Evolutionary conservation across 2,329 filamentous ascomycete genomes (phyloP).

Genomic region (Fusarium solani-melongenae): DNA sequence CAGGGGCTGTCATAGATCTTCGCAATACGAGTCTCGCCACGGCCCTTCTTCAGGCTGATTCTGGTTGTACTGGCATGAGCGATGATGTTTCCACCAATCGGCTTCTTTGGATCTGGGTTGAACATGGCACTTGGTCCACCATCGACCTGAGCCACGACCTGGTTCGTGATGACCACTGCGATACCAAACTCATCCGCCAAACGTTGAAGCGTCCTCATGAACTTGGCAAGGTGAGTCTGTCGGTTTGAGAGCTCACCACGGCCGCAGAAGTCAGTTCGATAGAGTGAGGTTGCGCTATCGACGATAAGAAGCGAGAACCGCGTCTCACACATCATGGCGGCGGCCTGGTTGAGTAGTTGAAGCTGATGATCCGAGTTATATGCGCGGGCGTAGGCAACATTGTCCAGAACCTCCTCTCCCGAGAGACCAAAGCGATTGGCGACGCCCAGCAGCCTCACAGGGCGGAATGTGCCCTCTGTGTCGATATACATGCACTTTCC

Average conservation of each 20-base stretch:
- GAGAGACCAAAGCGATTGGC: constrained; percentile 95
- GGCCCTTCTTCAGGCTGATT: constrained; percentile 93
- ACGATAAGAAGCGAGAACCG: constrained; percentile 96
- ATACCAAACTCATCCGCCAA: constrained; percentile 90
- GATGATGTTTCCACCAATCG: constrained; percentile 98
- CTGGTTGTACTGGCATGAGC: constrained; percentile 96
- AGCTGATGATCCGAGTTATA: constrained; percentile 99
- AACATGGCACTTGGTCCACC: constrained; percentile 98
- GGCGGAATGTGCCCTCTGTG: constrained; percentile 96
- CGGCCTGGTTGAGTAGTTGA: constrained; percentile 92
- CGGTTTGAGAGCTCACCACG: constrained; percentile 95
- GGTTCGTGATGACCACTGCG: constrained; percentile 97
- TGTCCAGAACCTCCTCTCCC: constrained; percentile 97
- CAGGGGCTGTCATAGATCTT: constrained; percentile 99
- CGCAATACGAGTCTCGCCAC: constrained; percentile 94
- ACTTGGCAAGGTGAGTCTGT: constrained; percentile 89
- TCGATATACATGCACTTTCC: constrained; percentile 99
- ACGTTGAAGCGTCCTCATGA: constrained; percentile 85
- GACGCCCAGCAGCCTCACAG: constrained; percentile 88
- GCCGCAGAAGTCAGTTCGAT: constrained; percentile 96
- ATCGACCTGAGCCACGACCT: constrained; percentile 98
- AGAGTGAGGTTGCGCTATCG: constrained; percentile 94
- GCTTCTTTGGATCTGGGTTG: constrained; percentile 99
- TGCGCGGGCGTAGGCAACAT: constrained; percentile 95
- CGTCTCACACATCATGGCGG: constrained; percentile 99